Conservation (phyloP, 2,329 filamentous ascomycete species). For the Cladophialophora carrionii region DNA sequence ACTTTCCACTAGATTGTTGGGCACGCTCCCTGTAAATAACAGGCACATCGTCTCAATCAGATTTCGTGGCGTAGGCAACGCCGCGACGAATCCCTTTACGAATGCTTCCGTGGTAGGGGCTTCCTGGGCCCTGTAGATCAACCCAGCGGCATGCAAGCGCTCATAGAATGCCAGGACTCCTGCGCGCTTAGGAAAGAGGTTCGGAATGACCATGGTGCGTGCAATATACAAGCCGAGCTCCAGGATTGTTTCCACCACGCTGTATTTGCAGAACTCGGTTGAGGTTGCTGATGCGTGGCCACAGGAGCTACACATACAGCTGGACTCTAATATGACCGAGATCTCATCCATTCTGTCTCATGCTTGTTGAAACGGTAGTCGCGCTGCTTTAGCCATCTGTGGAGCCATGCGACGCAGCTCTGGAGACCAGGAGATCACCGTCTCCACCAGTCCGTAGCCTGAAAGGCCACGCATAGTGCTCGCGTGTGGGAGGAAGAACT, state of each 20-base stretch:
- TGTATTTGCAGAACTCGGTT: conserved; percentile 20
- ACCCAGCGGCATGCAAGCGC: conserved; percentile 8
- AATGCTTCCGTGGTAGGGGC: conserved; percentile 12
- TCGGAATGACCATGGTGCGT: conserved; percentile 16
- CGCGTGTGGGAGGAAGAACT: conserved; percentile 19
- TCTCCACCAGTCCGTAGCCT: conserved; percentile 20
- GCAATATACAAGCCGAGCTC: conserved; percentile 12
- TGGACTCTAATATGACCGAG: conserved; percentile 6
- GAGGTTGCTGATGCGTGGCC: conserved; percentile 17
- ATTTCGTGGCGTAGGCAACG: conserved; percentile 7
- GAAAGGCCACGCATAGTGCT: conserved; percentile 11
- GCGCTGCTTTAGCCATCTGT: conserved; percentile 17
- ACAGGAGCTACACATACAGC: conserved; percentile 19
- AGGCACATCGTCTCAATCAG: conserved; percentile 15
- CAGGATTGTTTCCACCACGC: conserved; percentile 11
- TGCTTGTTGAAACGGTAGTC: conserved; percentile 19
- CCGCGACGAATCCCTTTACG: conserved; percentile 1
- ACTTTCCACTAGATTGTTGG: conserved; percentile 1
- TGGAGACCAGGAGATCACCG: conserved; percentile 19
- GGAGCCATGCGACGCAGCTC: conserved; percentile 18
- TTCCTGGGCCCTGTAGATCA: conserved; percentile 4
- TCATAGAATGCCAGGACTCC: conserved; percentile 14
- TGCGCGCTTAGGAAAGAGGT: conserved; percentile 16
- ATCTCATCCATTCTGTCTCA: conserved; percentile 19
- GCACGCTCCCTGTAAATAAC: conserved; percentile 12